Conservation (phyloP, 306 rosid species). For the Senna tora region DNA sequence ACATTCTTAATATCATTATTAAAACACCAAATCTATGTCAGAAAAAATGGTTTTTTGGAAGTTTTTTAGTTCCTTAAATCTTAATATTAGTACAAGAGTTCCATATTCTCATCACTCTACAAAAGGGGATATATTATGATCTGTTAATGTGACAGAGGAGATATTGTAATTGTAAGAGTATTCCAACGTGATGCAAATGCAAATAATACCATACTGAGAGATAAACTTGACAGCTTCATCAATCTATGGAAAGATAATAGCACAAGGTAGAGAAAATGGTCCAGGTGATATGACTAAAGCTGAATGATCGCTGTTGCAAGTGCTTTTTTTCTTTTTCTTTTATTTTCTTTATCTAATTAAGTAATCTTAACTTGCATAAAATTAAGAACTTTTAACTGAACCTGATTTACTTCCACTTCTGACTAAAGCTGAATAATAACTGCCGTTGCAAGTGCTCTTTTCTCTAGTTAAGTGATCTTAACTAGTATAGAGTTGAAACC, state of each 20-base stretch:
- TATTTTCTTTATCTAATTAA: neutral
- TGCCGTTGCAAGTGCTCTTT: no score
- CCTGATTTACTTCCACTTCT: neutral
- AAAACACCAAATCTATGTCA: conserved; percentile 11
- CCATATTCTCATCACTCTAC: conserved; percentile 1
- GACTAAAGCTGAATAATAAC: neutral
- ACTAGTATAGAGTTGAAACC: no score
- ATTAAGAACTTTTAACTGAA: neutral
- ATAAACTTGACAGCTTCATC: conserved; percentile 3
- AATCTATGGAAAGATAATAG: conserved; percentile 4
- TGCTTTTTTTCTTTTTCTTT: neutral
- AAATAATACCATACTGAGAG: conserved; percentile 20
- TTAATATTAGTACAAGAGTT: conserved; percentile 1
- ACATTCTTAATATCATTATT: neutral
- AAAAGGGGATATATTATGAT: conserved; percentile 22
- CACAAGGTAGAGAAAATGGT: conserved; percentile 12
- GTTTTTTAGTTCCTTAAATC: conserved; percentile 29
- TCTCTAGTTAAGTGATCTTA: neutral
- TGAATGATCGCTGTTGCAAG: neutral
- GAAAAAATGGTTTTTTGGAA: conserved; percentile 7
- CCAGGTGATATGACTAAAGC: conserved; percentile 17
- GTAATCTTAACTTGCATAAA: neutral
- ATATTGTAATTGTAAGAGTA: conserved; percentile 20
- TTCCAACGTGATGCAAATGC: conserved; percentile 27
- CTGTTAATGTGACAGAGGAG: conserved; percentile 29